Evolutionary conservation across 177 flowering plant genomes (phyloP).

Genomic region (Telopea speciosissima): DNA sequence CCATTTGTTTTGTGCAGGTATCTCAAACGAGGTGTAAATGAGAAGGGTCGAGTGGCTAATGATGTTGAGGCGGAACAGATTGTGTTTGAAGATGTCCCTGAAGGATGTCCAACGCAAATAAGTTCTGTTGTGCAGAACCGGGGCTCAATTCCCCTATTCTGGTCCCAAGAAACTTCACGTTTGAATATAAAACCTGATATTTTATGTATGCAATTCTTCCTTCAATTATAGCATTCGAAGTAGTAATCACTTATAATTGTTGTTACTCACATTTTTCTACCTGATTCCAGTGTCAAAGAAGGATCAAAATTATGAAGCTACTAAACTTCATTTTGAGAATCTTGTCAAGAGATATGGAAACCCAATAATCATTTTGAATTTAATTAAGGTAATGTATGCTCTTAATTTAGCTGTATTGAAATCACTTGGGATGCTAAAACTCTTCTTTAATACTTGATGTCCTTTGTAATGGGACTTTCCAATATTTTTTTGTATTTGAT

Average conservation of each 20-base stretch:
- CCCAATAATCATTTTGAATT: slow-evolving; percentile 80
- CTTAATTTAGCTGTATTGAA: neutral
- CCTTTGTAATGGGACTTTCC: neutral
- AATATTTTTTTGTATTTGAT: neutral
- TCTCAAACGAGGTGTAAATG: slow-evolving; percentile 90
- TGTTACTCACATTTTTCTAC: slow-evolving; percentile 12
- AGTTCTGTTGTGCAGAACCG: slow-evolving; percentile 86
- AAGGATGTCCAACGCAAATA: slow-evolving; percentile 49
- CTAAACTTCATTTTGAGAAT: slow-evolving; percentile 86
- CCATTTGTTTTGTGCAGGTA: slow-evolving; percentile 39
- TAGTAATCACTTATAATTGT: neutral
- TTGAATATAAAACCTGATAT: slow-evolving; percentile 82
- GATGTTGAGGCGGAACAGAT: slow-evolving; percentile 98
- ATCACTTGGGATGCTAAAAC: neutral
- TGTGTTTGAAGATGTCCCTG: slow-evolving; percentile 63
- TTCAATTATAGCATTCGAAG: neutral
- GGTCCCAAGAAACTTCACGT: slow-evolving; percentile 95
- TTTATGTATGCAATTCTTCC: slow-evolving; percentile 46
- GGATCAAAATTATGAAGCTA: slow-evolving; percentile 71
- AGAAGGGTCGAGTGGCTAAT: slow-evolving; percentile 93
- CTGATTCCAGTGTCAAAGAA: slow-evolving; percentile 58
- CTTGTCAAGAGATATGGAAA: slow-evolving; percentile 88
- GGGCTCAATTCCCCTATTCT: slow-evolving; percentile 93
- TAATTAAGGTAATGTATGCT: slow-evolving; percentile 61
- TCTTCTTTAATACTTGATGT: neutral